Evolutionary conservation across 2,329 filamentous ascomycete genomes (phyloP), one percentile per base, ranked within the genome.

Genomic region (Fusarium miscanthi): DNA sequence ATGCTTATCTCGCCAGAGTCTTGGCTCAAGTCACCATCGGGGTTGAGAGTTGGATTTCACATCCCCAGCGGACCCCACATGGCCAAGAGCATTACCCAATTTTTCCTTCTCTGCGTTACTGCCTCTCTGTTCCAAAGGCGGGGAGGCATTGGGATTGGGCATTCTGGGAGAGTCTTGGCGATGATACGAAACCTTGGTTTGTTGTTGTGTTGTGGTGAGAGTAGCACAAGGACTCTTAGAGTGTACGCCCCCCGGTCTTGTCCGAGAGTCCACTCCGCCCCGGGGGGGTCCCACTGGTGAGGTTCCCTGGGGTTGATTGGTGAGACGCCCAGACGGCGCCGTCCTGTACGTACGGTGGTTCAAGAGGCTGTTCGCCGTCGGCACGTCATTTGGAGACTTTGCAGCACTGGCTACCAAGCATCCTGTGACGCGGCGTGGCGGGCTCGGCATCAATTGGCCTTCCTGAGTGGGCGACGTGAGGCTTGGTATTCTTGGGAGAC

Each of bases 371-470:
- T 33, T 59, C 57, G 53, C 41, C 64, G 48, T 72, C 63, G 62
- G 72, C 70, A 76, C 75, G 71, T 74, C 74, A 76, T 73, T 66
- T 61, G 65, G 57, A 63, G 59, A 69, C 63, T 71, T 59, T 54
- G 56, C 41, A 67, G 69, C 42, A 23, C 42, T 42, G 37, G 27
- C 25, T 31, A 51, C 46, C 52, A 57, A 57, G 53, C 48, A 74
- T 51, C 51, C 61, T 73, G 71, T 77, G 71, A 74, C 74, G 73
- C 74, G 74, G 74, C 74, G 73, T 77, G 71, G 73, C 74, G 74
- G 71, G 63, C 63, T 74, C 66, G 75, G 73, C 56, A 65, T 62
- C 71, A 74, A 67, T 74, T 70, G 60, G 45, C 64, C 41, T 65
- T 69, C 63, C 62, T 69, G 63, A 71, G 59, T 68, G 69, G 71